Evolutionary conservation across 305 asterid species (phyloP).

Genomic region (Ilex paraguariensis): DNA sequence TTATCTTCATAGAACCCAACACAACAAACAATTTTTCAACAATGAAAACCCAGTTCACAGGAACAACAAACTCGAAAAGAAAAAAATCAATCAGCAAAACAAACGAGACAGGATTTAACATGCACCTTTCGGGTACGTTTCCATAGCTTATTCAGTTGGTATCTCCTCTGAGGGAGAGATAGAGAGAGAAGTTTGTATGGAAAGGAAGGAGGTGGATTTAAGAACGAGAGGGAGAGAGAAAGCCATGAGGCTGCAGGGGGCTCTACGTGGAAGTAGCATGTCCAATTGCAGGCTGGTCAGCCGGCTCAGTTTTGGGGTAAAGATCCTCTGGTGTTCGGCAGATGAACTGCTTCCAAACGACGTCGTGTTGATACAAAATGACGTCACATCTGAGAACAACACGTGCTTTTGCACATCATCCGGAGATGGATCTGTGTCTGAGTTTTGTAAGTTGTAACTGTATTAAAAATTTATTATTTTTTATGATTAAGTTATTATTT

Average conservation of each 20-base stretch:
- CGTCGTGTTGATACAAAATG: too few species aligned
- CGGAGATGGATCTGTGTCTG: too few species aligned
- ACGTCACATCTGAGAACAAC: too few species aligned
- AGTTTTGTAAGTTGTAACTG: too few species aligned
- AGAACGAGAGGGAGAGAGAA: constrained; percentile 4
- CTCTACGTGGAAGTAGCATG: constrained; percentile 43
- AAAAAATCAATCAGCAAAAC: not conserved
- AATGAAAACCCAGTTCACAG: not conserved
- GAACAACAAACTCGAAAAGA: not conserved
- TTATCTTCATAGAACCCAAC: constrained; percentile 22
- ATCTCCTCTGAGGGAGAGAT: not conserved
- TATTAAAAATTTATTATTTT: too few species aligned
- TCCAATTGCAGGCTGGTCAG: constrained; percentile 28
- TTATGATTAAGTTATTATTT: too few species aligned
- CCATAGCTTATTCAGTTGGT: constrained; percentile 24
- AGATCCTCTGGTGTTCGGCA: too few species aligned
- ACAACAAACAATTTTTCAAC: constrained; percentile 7
- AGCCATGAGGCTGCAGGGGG: constrained; percentile 20
- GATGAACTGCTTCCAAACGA: too few species aligned
- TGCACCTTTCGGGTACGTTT: constrained; percentile 28
- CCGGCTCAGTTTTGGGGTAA: not conserved
- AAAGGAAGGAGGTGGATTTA: not conserved
- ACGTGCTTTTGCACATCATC: too few species aligned
- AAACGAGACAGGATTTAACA: not conserved
- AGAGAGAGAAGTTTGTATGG: constrained; percentile 1